phyloP scores from a whole-genome alignment of 1,284 basidiomycete genomes.

The Schizopora paradoxa region DNA sequence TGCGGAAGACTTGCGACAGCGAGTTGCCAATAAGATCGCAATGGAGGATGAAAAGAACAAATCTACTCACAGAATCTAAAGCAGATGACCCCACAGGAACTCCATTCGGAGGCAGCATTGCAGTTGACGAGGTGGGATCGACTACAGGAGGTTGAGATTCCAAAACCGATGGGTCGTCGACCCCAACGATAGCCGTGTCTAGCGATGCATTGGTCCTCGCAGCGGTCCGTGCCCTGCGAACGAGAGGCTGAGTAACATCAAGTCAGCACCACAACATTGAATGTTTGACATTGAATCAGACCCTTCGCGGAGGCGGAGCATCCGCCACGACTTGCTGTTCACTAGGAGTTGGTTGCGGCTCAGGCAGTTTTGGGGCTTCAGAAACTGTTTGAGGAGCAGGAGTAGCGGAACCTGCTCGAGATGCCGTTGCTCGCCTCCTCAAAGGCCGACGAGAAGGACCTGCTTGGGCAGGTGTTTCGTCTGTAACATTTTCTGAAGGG shows the following conservation, averaged over 20 bases:
- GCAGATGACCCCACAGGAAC: background rate
- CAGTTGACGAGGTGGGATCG: constrained; percentile 3
- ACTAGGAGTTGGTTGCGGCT: constrained; percentile 1
- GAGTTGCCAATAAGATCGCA: background rate
- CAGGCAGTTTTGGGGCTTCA: background rate
- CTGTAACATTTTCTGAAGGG: no score
- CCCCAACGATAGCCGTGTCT: constrained; percentile 19
- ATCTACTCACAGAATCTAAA: background rate
- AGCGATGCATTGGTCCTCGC: constrained; percentile 17
- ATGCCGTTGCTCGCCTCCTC: no score
- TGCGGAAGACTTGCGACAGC: background rate
- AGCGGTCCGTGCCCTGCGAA: constrained; percentile 22
- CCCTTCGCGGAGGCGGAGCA: constrained; percentile 1
- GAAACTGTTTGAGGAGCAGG: no score
- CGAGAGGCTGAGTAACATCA: constrained; percentile 20
- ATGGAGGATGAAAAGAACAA: background rate
- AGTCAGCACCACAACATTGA: background rate
- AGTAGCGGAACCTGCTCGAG: no score
- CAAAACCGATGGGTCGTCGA: constrained; percentile 22
- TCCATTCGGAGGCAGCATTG: constrained; percentile 27
- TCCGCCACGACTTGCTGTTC: background rate
- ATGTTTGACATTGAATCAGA: background rate
- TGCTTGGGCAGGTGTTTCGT: no score
- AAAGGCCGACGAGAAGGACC: no score
- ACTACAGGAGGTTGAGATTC: constrained; percentile 4